phyloP scores from a whole-genome alignment of 148 eudicot genomes.

The Amaranthus cruentus region DNA sequence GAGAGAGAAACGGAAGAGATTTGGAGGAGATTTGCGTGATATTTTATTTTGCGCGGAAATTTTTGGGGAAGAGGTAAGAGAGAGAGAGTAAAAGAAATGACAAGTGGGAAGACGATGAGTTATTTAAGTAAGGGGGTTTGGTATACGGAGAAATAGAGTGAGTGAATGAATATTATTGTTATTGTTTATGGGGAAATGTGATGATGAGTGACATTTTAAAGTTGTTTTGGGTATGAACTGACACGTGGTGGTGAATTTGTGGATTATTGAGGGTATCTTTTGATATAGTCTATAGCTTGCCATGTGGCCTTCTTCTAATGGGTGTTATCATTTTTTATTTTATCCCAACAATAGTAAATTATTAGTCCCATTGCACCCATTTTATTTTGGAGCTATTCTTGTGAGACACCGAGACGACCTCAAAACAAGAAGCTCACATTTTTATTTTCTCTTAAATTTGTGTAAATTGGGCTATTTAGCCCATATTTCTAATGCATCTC shows the following conservation, averaged over 20 bases:
- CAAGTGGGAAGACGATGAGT: background rate
- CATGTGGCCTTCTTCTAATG: background rate
- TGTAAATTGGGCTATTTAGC: no score
- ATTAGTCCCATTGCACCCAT: no score
- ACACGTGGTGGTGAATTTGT: constrained; percentile 3
- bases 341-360: no score
- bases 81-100: background rate
- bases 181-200: constrained; percentile 7
- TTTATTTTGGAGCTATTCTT: no score
- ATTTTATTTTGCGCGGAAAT: background rate
- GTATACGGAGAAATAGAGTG: background rate
- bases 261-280: background rate
- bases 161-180: background rate
- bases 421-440: no score
- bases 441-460: no score
- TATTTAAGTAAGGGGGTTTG: background rate
- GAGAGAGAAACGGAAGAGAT: background rate
- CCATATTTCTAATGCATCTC: no score
- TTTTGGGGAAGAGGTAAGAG: constrained; percentile 7
- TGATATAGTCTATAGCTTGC: background rate
- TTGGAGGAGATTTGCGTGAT: background rate
- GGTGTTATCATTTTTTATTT: background rate
- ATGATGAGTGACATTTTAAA: background rate
- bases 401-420: no score
- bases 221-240: background rate